A percentile compares a stretch with the other conserved stretches of the same genome.
phyloP scores from a whole-genome alignment of 129 eudicot genomes.

The Lonicera japonica region DNA sequence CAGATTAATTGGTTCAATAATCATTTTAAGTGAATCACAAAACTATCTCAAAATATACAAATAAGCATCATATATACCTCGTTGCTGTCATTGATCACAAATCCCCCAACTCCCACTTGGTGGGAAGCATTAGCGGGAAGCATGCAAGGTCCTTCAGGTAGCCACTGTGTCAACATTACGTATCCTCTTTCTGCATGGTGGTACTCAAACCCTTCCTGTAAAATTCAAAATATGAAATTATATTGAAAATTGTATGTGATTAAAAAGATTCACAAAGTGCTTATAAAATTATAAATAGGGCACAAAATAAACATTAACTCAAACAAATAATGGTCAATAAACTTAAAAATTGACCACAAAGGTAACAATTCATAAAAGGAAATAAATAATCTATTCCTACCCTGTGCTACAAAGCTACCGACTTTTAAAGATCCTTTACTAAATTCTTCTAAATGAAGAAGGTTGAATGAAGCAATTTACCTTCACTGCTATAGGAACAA shows the following conservation, averaged over 20 bases:
- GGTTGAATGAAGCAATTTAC: constrained; percentile 19
- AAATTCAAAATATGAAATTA: neutral
- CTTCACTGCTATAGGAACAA: constrained; percentile 81
- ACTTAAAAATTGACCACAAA: neutral
- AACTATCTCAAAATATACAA: neutral
- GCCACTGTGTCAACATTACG: constrained; percentile 90
- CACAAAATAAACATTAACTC: too few species aligned
- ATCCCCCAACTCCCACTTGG: constrained; percentile 88
- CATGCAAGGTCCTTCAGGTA: constrained; percentile 74
- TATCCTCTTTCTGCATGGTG: constrained; percentile 84
- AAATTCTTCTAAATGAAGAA: too few species aligned
- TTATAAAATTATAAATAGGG: too few species aligned
- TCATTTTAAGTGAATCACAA: too few species aligned
- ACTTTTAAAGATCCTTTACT: too few species aligned
- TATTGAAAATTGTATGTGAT: too few species aligned
- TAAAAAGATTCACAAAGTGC: too few species aligned
- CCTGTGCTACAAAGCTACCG: too few species aligned
- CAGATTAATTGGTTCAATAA: too few species aligned
- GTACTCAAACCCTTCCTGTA: constrained; percentile 78
- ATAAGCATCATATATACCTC: constrained; percentile 38
- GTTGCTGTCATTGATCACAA: constrained; percentile 63
- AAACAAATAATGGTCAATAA: too few species aligned
- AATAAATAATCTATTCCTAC: neutral
- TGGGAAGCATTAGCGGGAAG: constrained; percentile 91
- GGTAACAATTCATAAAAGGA: neutral